A percentile compares a stretch with the other conserved stretches of the same genome.
These are phyloP conservation scores for Naematelia aurantialba DNA, from an alignment of 768 basidiomycete species.

Conservation along the genomic window DNA sequence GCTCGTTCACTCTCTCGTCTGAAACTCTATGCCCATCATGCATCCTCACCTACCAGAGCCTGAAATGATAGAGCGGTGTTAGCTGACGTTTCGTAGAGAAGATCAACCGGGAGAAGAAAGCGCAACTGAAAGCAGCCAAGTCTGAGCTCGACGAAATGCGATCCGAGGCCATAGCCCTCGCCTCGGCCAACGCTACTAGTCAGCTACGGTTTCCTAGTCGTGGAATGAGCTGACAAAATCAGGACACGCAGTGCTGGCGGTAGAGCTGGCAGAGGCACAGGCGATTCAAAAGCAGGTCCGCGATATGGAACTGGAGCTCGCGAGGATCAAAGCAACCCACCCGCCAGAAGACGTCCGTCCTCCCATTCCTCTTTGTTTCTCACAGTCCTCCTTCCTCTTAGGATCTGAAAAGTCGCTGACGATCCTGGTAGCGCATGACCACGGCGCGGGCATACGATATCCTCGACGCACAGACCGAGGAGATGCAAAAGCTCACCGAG, in stretches of 20 bases:
- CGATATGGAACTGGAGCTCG: constrained; percentile 73
- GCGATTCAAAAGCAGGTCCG: constrained; percentile 58
- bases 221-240: not conserved
- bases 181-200: constrained; percentile 53
- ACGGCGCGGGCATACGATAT: constrained; percentile 68
- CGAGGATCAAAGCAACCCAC: constrained; percentile 74
- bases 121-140: constrained; percentile 64
- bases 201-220: not conserved
- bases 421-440: constrained; percentile 67
- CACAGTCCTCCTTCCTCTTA: not conserved
- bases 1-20: not conserved
- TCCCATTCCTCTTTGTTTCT: constrained; percentile 8
- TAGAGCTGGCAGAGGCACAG: constrained; percentile 33
- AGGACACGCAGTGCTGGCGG: constrained; percentile 33
- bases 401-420: not conserved
- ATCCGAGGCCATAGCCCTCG: constrained; percentile 59
- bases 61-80: too few species aligned
- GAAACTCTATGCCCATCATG: not conserved
- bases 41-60: not conserved
- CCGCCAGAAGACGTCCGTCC: constrained; percentile 55
- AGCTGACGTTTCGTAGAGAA: constrained; percentile 48
- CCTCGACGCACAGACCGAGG: constrained; percentile 68
- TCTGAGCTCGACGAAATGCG: constrained; percentile 59
- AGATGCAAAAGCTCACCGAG: constrained; percentile 74
- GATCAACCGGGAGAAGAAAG: constrained; percentile 69